Evolutionary conservation across 768 basidiomycete species (phyloP).

Genomic region (Dentipellis fragilis): DNA sequence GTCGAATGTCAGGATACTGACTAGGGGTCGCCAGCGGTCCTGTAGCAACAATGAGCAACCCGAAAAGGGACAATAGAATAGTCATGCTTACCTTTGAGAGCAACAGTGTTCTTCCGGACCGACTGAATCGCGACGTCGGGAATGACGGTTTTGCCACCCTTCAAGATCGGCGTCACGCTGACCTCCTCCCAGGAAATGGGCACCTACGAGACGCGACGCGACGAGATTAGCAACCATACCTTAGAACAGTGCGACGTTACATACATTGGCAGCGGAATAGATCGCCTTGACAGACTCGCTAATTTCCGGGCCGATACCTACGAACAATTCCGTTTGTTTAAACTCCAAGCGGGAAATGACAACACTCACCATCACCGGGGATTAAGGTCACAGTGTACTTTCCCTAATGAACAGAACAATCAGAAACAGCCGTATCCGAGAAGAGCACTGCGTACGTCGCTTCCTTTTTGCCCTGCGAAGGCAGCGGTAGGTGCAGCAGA

Average conservation of each 20-base stretch:
- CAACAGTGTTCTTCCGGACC: conserved; percentile 95
- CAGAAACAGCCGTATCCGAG: neutral
- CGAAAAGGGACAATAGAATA: too few species aligned
- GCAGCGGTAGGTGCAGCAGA: conserved; percentile 74
- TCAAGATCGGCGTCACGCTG: conserved; percentile 87
- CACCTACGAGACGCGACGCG: conserved; percentile 40
- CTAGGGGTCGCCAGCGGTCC: conserved; percentile 96
- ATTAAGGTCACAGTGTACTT: conserved; percentile 96
- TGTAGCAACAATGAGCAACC: conserved; percentile 19
- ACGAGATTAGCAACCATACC: neutral
- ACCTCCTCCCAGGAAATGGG: conserved; percentile 99
- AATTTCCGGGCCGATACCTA: conserved; percentile 98
- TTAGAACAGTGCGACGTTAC: conserved; percentile 11
- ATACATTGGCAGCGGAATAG: conserved; percentile 78
- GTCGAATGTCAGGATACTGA: conserved; percentile 30
- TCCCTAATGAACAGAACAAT: conserved; percentile 41
- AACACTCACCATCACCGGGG: conserved; percentile 80
- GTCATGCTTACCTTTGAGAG: conserved; percentile 70
- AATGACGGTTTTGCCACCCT: conserved; percentile 94
- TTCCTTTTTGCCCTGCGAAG: conserved; percentile 83
- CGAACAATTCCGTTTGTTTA: neutral
- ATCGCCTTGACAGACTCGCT: conserved; percentile 93
- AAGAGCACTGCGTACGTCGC: conserved; percentile 47
- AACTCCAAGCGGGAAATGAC: conserved; percentile 6
- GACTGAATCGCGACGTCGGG: conserved; percentile 85